These are phyloP conservation scores for Teratosphaeria pseudoeucalypti DNA, from an alignment of 2,329 filamentous ascomycete genomes.

Conservation along the genomic window DNA sequence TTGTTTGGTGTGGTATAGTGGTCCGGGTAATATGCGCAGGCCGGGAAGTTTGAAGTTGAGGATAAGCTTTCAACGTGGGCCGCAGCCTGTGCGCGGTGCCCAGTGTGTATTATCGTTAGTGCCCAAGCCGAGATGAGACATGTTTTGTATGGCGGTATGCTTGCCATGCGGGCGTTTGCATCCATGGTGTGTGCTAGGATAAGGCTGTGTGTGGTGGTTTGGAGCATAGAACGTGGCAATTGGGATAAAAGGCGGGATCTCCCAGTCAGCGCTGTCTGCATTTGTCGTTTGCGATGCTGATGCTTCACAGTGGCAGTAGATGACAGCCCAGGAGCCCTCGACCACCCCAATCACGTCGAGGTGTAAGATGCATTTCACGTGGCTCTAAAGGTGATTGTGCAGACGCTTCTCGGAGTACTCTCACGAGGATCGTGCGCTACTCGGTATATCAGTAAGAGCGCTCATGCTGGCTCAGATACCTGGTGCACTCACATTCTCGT, in stretches of 20 bases:
- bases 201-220: not conserved
- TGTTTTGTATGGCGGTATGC: not conserved
- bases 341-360: conserved; percentile 77
- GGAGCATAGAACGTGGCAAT: not conserved
- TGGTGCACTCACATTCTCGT: conserved; percentile 65
- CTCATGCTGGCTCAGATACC: not conserved
- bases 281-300: not conserved
- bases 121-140: not conserved
- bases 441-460: conserved; percentile 5
- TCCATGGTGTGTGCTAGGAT: not conserved
- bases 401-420: conserved; percentile 51
- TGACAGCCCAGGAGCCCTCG: conserved; percentile 84
- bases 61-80: too few relatives aligned
- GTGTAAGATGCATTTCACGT: conserved; percentile 61
- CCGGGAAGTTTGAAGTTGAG: too few relatives aligned
- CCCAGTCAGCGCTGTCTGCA: not conserved
- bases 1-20: too few relatives aligned
- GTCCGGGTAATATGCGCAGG: too few relatives aligned
- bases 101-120: not conserved
- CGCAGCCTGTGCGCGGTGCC: not conserved
- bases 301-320: conserved; percentile 60
- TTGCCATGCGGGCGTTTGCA: not conserved
- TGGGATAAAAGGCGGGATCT: not conserved
- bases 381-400: conserved; percentile 49
- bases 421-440: conserved; percentile 62